Conservation (phyloP, 768 basidiomycete genomes). For the Hydnomerulius pinastri region DNA sequence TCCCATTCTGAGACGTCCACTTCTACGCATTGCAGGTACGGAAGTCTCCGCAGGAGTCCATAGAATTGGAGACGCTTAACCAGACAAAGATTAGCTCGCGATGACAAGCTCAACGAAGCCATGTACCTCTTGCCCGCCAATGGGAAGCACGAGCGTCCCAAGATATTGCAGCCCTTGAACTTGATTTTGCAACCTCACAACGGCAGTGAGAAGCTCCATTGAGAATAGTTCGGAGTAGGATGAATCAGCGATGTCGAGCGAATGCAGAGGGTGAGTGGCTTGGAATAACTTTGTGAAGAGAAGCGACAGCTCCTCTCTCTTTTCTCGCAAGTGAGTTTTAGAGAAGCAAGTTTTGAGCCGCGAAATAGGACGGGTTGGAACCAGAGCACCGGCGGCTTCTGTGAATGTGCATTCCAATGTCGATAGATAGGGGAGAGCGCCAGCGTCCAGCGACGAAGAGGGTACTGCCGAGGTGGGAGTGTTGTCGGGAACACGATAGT, state of each 20-base stretch:
- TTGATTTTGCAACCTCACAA: slow-evolving; percentile 38
- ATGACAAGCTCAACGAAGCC: slow-evolving; percentile 16
- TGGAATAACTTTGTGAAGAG: slow-evolving; percentile 49
- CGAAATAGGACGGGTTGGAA: slow-evolving; percentile 59
- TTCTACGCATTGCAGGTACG: slow-evolving; percentile 54
- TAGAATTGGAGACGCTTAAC: slow-evolving; percentile 63
- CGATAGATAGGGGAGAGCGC: slow-evolving; percentile 49
- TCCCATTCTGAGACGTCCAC: slow-evolving; percentile 68
- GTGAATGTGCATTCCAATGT: slow-evolving; percentile 68
- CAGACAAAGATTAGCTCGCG: slow-evolving; percentile 5
- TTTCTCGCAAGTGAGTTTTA: slow-evolving; percentile 45
- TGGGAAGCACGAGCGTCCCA: slow-evolving; percentile 64
- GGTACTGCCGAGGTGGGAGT: slow-evolving; percentile 13
- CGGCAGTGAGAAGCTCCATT: slow-evolving; percentile 48
- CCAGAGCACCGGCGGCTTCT: slow-evolving; percentile 58
- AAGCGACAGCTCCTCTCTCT: slow-evolving; percentile 51
- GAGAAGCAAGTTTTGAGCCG: slow-evolving; percentile 73
- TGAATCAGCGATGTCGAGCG: slow-evolving; percentile 66
- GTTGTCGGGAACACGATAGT: slow-evolving; percentile 29
- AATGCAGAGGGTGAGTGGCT: slow-evolving; percentile 45
- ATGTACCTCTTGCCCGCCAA: slow-evolving; percentile 39
- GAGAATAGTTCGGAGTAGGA: slow-evolving; percentile 56
- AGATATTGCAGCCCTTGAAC: slow-evolving; percentile 53
- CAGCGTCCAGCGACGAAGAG: slow-evolving; percentile 23
- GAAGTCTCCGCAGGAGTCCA: slow-evolving; percentile 55